Conservation (phyloP, 768 basidiomycete genomes). For the Termitomyces sp. region DNA sequence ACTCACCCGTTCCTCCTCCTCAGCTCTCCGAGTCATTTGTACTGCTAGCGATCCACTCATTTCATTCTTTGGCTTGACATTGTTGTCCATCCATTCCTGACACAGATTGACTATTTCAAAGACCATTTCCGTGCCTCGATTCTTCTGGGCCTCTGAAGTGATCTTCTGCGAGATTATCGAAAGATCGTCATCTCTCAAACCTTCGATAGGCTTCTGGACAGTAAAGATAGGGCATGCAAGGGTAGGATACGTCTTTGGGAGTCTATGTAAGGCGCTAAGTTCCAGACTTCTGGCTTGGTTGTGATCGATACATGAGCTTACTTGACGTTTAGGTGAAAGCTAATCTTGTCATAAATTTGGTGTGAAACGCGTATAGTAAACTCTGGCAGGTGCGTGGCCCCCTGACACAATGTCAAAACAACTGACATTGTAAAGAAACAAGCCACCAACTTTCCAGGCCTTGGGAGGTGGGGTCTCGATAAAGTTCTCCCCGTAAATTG, state of each 20-base stretch:
- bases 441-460: slow-evolving; percentile 68
- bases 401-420: slow-evolving; percentile 28
- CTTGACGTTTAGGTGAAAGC: slow-evolving; percentile 67
- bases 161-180: slow-evolving; percentile 52
- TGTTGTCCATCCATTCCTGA: slow-evolving; percentile 65
- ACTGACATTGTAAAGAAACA: background rate
- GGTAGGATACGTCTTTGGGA: slow-evolving; percentile 79
- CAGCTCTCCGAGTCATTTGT: slow-evolving; percentile 72
- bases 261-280: slow-evolving; percentile 31
- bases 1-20: slow-evolving; percentile 61
- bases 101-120: slow-evolving; percentile 70
- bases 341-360: slow-evolving; percentile 55
- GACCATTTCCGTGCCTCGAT: slow-evolving; percentile 70
- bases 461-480: slow-evolving; percentile 67
- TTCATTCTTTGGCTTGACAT: slow-evolving; percentile 53
- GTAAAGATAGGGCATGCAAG: slow-evolving; percentile 64
- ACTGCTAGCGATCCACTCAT: slow-evolving; percentile 66
- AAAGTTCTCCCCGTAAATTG: slow-evolving; percentile 79
- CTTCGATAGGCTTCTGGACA: slow-evolving; percentile 59
- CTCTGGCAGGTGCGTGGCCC: slow-evolving; percentile 66
- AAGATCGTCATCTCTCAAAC: slow-evolving; percentile 53
- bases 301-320: slow-evolving; percentile 25
- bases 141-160: slow-evolving; percentile 58
- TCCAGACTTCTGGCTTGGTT: background rate
- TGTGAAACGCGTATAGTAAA: slow-evolving; percentile 71